Evolutionary conservation across 257 asterid genomes (phyloP), one percentile per base, ranked within the genome.

Genomic region (Eucommia ulmoides): DNA sequence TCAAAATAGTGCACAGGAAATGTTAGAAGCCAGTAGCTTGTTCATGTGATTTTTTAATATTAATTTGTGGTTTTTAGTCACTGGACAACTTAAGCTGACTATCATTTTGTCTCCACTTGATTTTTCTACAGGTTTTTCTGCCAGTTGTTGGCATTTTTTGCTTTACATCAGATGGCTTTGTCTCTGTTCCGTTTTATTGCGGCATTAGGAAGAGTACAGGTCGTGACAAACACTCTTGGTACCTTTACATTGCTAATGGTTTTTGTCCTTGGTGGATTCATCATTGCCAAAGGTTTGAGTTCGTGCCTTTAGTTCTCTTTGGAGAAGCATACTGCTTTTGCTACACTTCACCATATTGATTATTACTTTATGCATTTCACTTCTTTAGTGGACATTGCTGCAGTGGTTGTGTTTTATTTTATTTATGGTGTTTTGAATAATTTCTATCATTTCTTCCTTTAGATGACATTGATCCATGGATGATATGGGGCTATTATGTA

Each of bases 391-490:
- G 8, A 29, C 38, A 29, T 5, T 29, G 38, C 12, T 5, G 38
- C 12, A 5, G 38, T 29, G 7, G 38, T 5, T 29, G 7, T 29
- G 38, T 29, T 29, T 5, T 5, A 29, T 12, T n/a, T n/a, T n/a
- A n/a, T n/a, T n/a, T n/a, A n/a, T n/a, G n/a, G n/a, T n/a, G n/a
- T 29, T 12, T 5, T 29, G 7, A 29, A 29, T 12, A 29, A 12
- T 29, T 29, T 6, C 12, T 29, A 29, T 12, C 38, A 5, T 29
- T 12, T 29, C 38, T 12, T 29, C 8, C 48, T 63, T 47, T 79
- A 84, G 95, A 84, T 52, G 93, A 84, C 72, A 81, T 81, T 54
- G 54, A 73, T 54, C 84, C 93, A 24, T 84, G 89, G 87, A 70
- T 84, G 87, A 72, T 72, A 47, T 84, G 95, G 95, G 95, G 89